Evolutionary conservation across 1,284 basidiomycete genomes (phyloP).

Genomic region (Anthracocystis panici-leucophaei): DNA sequence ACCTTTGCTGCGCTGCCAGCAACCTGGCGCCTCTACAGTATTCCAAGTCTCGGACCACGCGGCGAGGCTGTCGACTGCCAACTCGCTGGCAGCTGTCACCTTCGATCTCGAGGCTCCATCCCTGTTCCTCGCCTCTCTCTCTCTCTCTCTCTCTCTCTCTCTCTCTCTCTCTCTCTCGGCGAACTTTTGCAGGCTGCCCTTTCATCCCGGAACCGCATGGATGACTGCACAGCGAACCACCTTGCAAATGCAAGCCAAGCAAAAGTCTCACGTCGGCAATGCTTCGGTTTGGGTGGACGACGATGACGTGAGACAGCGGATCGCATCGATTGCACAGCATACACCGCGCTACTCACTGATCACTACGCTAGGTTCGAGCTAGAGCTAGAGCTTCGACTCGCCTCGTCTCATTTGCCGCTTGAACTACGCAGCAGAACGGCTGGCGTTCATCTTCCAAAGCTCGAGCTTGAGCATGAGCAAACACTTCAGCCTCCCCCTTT

Average conservation of each 20-base stretch:
- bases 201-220: not conserved
- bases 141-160: slow-evolving; percentile 2
- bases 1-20: no score
- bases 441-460: not conserved
- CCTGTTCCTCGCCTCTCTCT: not conserved
- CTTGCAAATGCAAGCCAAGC: slow-evolving; percentile 18
- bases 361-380: no score
- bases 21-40: no score
- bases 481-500: not conserved
- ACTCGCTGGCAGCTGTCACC: slow-evolving; percentile 3
- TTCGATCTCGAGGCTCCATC: not conserved
- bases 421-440: no score
- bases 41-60: no score
- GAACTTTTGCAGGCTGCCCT: slow-evolving; percentile 12
- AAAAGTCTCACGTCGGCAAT: slow-evolving; percentile 14
- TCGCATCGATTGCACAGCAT: no score
- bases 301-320: slow-evolving; percentile 1
- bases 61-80: not conserved
- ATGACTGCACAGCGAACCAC: not conserved
- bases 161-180: slow-evolving; percentile 10
- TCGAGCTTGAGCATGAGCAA: slow-evolving; percentile 1
- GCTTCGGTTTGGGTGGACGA: not conserved
- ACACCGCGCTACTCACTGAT: no score
- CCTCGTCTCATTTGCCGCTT: no score
- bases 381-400: no score